Evolutionary conservation across 2,329 filamentous ascomycete species (phyloP), one percentile per base, ranked within the genome.

Genomic region (Colletotrichum limetticola): DNA sequence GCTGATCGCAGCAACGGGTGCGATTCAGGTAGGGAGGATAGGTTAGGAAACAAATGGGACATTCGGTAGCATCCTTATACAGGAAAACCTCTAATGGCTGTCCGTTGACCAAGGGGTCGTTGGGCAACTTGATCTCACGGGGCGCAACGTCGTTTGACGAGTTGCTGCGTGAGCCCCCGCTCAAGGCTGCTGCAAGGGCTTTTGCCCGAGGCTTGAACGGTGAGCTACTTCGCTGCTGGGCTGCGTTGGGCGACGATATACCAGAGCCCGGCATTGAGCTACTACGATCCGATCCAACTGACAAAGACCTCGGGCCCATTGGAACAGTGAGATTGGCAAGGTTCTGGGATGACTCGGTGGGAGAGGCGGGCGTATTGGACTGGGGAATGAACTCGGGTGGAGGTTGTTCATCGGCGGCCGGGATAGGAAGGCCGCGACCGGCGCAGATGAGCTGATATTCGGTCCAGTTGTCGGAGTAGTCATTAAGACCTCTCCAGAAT

Each of bases 361-460:
- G 86, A 12, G 86, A 85, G 3, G 85, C 84, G 14, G 83, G 78
- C 60, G 83, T 85, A 57, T 79, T 85, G 35, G 83, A 87, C 77
- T 80, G 86, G 37, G 86, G 85, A 9, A 85, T 86, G 77, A 87
- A 88, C 76, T 86, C 88, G 78, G 97, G 93, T 5, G 93, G 90
- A 5, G 94, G 94, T 3, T 95, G 91, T 77, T 95, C 91, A 81
- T 98, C 95, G 59, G 96, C 90, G 8, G 94, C 89, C 14, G 97
- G 97, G 63, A 98, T 91, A 3, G 94, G 91, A 68, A 97, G 88
- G 24, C 94, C 95, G 78, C 95, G 91, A 62, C 93, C 97, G 28
- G 94, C 95, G 70, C 96, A 95, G 78, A 98, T 91, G n/a, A 99
- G 90, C 83, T 99, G 97, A 82, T 97, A 92, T 79, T 99, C 97